Percentiles rank a stretch among this genome's conserved stretches.
Conservation (phyloP, 768 basidiomycete species). For the Artomyces pyxidatus region DNA sequence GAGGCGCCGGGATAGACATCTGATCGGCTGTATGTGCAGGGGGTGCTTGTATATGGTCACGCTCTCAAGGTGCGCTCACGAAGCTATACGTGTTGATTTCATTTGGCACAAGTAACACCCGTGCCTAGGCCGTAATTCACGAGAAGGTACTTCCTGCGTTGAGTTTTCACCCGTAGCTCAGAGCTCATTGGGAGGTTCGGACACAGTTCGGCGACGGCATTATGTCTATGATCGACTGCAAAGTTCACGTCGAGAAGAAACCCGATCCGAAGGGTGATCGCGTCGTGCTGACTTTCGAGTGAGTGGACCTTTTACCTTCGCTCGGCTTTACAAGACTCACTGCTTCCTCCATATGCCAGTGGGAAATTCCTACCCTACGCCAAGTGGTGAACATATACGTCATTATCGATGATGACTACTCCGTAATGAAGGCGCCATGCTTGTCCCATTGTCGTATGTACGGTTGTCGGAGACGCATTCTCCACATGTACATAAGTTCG, state of each 20-base stretch:
- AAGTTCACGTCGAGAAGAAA: slow-evolving; percentile 58
- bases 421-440: too few species aligned
- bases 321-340: neutral
- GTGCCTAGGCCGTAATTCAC: slow-evolving; percentile 55
- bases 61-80: slow-evolving; percentile 55
- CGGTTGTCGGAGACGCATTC: too few species aligned
- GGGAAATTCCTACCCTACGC: slow-evolving; percentile 74
- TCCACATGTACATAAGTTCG: too few species aligned
- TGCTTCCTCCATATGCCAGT: slow-evolving; percentile 31
- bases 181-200: neutral
- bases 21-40: slow-evolving; percentile 26
- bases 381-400: slow-evolving; percentile 39
- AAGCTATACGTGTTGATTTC: neutral
- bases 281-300: slow-evolving; percentile 76
- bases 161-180: neutral
- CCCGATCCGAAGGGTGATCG: slow-evolving; percentile 74
- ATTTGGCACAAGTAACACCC: neutral
- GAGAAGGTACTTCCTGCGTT: slow-evolving; percentile 44
- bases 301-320: slow-evolving; percentile 19
- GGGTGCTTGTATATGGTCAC: slow-evolving; percentile 69
- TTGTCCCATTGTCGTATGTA: too few species aligned
- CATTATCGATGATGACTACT: too few species aligned
- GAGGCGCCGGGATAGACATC: neutral
- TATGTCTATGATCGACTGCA: slow-evolving; percentile 86
- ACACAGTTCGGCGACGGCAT: slow-evolving; percentile 76